Conservation (phyloP, 495 filamentous ascomycete genomes). For the Aspergillus bertholletiae region DNA sequence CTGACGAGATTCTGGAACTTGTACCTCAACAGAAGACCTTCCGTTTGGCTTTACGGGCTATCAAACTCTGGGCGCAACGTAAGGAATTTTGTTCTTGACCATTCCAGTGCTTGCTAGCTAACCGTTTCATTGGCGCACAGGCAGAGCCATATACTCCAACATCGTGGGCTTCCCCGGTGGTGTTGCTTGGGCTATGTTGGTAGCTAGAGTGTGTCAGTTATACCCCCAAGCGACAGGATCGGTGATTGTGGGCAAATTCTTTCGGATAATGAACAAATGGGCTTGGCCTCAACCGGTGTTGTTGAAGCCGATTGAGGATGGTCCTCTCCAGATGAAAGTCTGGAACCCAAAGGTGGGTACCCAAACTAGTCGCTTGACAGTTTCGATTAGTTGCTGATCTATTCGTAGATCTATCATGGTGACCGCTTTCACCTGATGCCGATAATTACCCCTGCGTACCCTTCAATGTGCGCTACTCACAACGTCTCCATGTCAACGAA, state of each 20-base stretch:
- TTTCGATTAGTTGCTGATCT: conserved; percentile 1
- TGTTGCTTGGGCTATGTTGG: conserved; percentile 96
- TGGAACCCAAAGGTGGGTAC: conserved; percentile 86
- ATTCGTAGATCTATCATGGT: conserved; percentile 64
- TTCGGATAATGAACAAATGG: conserved; percentile 86
- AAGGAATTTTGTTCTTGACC: conserved; percentile 17
- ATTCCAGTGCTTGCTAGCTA: neutral
- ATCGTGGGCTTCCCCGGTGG: conserved; percentile 95
- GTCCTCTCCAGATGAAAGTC: conserved; percentile 72
- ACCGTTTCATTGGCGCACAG: conserved; percentile 26
- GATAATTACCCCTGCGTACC: conserved; percentile 94
- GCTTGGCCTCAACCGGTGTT: conserved; percentile 89
- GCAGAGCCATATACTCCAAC: conserved; percentile 87
- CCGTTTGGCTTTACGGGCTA: conserved; percentile 77
- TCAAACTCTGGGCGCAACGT: conserved; percentile 96
- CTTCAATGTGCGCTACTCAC: conserved; percentile 94
- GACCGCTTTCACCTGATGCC: conserved; percentile 91
- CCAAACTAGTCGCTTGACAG: neutral
- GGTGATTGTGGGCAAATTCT: conserved; percentile 87
- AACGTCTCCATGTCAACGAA: conserved; percentile 87
- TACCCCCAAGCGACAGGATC: conserved; percentile 89
- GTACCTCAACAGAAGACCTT: conserved; percentile 90
- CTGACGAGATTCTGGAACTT: conserved; percentile 81
- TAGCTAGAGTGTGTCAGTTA: conserved; percentile 93
- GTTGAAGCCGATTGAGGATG: conserved; percentile 84